Evolutionary conservation across 176 grass and related monocot species (phyloP).

Genomic region (Thinopyrum elongatum): DNA sequence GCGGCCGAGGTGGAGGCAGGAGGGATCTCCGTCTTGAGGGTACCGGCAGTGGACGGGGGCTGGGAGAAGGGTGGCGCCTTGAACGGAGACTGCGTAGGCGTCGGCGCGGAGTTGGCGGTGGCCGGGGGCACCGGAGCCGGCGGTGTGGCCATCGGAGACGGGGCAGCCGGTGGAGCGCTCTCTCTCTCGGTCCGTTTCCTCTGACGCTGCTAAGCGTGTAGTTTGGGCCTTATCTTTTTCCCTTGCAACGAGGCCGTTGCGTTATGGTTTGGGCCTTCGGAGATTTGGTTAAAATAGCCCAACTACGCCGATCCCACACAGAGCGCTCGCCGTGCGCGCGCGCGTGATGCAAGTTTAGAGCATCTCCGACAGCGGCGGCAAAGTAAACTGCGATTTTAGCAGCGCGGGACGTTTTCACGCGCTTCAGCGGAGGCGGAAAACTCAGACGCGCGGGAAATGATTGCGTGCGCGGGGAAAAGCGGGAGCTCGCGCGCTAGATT

Average conservation of each 20-base stretch:
- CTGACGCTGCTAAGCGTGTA: too few relatives aligned
- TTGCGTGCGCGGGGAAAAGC: too few relatives aligned
- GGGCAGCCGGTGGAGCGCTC: not conserved
- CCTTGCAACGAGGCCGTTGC: not conserved
- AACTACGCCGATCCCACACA: not conserved
- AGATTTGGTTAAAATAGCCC: not conserved
- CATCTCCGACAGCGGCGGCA: too few relatives aligned
- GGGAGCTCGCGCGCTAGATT: too few relatives aligned
- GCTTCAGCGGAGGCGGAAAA: too few relatives aligned
- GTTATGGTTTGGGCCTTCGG: not conserved
- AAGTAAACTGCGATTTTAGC: too few relatives aligned
- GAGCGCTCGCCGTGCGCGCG: not conserved
- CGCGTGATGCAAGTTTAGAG: too few relatives aligned
- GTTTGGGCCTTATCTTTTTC: not conserved
- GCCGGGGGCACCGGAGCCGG: constrained; percentile 6
- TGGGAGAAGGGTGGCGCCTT: constrained; percentile 4
- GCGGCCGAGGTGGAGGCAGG: constrained; percentile 12
- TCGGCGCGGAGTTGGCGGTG: not conserved
- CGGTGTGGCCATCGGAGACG: constrained; percentile 37
- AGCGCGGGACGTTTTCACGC: too few relatives aligned
- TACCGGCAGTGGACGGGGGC: not conserved
- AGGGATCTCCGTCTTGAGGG: constrained; percentile 50
- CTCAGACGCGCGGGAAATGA: too few relatives aligned
- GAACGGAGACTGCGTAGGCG: not conserved
- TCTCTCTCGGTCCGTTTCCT: not conserved